Base-by-base conservation (phyloP, 345 rosid genomes). In the Salix exigua region DNA sequence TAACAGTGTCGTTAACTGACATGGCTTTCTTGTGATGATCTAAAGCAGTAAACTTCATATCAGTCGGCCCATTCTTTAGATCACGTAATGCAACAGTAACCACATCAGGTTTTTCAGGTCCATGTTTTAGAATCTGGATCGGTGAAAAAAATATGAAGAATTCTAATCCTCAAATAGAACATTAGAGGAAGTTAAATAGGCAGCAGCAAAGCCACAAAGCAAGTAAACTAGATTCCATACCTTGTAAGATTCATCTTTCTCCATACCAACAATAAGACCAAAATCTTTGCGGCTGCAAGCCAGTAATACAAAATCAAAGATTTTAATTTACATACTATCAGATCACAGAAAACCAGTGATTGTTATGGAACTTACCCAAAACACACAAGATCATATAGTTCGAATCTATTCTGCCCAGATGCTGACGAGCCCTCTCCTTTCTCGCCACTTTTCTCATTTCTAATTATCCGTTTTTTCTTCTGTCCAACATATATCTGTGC, bases 191-290 rank as follows among this genome's bases (percentile, higher is more conserved):
- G 61, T 64, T 80, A 48, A 88, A 78, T 26, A 71, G 65, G 67
- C 37, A 51, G 67, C 30, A 66, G 31, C 40, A 37, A 42, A 75
- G 42, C 55, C 21, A 80, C 28, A 19, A 66, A 77, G 53, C 58
- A 65, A 67, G 77, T 25, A 75, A 62, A 11, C 38, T 65, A 60
- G 71, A 78, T 53, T 50, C 28, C 62, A 65, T 86, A 96, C 99
- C 94, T 91, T 92, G 87, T 87, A 93, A 73, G 77, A 78, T 63
- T 86, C 94, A 80, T 92, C 97, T 85, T 93, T 96, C 83, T 92
- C 99, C 86, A 89, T 86, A 60, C 89, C 92, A 37, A 96, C 86
- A 77, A 93, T 85, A 80, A 96, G 88, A 80, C 99, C 99, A 73
- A 91, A 96, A 48, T 89, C 96, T 83, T 91, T 96, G 66, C 91